A percentile compares a stretch with the other conserved stretches of the same genome.
Evolutionary conservation across 78 protist genomes (phyloP).

Genomic region (Chrysochromulina tobinii): DNA sequence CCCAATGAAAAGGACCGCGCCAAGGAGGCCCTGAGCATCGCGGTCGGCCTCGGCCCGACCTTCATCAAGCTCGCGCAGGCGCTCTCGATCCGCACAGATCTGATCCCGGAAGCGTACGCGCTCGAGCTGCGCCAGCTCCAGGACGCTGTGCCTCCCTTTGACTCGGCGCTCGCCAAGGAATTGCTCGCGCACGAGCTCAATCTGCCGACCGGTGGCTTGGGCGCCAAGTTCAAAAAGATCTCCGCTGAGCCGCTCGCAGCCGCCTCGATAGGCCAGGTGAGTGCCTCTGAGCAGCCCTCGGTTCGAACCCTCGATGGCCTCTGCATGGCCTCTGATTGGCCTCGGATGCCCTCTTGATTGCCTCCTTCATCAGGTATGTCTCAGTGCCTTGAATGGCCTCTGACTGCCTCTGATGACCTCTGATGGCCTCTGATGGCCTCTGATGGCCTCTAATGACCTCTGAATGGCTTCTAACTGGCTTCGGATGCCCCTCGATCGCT

Average conservation of each 20-base stretch:
- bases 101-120: constrained; percentile 10
- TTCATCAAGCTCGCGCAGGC: constrained; percentile 23
- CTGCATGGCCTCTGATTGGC: no score
- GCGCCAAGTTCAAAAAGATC: not conserved
- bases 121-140: constrained; percentile 20
- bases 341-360: no score
- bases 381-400: no score
- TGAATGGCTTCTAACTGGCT: no score
- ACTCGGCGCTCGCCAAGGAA: not conserved
- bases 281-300: no score
- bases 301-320: no score
- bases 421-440: no score
- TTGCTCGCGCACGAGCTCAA: not conserved
- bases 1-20: not conserved
- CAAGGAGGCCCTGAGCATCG: not conserved
- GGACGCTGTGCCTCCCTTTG: constrained; percentile 5
- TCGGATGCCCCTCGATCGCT: not conserved
- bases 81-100: constrained; percentile 11
- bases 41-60: not conserved
- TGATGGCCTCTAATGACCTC: no score
- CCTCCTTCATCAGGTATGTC: no score
- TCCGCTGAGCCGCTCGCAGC: not conserved
- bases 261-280: not conserved
- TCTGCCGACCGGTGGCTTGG: not conserved
- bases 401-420: no score